Evolutionary conservation across 345 rosid species (phyloP).

Genomic region (Toxicodendron radicans): DNA sequence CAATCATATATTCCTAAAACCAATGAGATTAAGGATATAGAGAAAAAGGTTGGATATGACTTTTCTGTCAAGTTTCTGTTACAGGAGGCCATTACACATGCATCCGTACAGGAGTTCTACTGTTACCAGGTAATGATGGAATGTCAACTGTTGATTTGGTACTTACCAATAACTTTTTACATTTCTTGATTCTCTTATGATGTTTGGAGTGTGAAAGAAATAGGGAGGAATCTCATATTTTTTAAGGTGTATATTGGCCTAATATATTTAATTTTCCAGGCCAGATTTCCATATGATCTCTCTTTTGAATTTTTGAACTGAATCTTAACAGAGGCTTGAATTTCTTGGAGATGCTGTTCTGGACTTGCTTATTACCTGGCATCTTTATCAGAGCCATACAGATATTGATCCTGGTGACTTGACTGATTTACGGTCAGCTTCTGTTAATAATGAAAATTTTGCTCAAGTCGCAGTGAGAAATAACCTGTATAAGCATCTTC

Average conservation of each 20-base stretch:
- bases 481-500: conserved; percentile 62
- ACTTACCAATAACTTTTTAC: conserved; percentile 1
- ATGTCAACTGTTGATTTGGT: conserved; percentile 10
- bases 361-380: conserved; percentile 78
- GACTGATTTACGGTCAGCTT: conserved; percentile 88
- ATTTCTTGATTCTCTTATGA: neutral
- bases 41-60: conserved; percentile 59
- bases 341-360: conserved; percentile 88
- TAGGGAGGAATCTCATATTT: neutral
- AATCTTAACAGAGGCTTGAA: conserved; percentile 75
- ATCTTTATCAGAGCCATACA: conserved; percentile 66
- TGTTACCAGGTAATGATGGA: conserved; percentile 62
- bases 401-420: conserved; percentile 79
- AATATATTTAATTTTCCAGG: neutral
- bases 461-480: conserved; percentile 71
- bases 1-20: conserved; percentile 44
- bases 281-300: conserved; percentile 5
- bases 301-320: conserved; percentile 5
- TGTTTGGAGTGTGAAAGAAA: conserved; percentile 4
- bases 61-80: conserved; percentile 69
- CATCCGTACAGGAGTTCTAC: conserved; percentile 50
- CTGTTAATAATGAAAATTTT: conserved; percentile 79
- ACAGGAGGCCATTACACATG: conserved; percentile 82
- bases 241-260: neutral
- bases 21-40: conserved; percentile 47